Evolutionary conservation across 2,329 filamentous ascomycete genomes (phyloP), one percentile per base, ranked within the genome.

Genomic region (Neopestalotiopsis rosae): DNA sequence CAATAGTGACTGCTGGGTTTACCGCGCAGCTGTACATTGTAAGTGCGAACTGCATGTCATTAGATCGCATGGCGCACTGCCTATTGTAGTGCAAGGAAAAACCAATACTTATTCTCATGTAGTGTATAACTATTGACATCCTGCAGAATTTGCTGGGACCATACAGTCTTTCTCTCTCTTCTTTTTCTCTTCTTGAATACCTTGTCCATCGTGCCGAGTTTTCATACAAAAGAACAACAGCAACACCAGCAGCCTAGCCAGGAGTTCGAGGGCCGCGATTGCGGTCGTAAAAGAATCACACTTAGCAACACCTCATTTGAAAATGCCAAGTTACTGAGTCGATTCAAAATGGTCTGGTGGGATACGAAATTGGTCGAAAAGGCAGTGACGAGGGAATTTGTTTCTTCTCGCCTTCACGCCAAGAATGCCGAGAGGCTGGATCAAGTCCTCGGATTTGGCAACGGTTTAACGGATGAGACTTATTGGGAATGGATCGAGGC

Each of bases 401-500:
- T 94, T 71, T 85, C 87, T 65, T 88, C 88, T 56, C 88, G 92
- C 69, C 84, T 94, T 57, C 83, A 87, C 62, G 86, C 88, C 56
- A 85, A 89, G 70, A 91, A 92, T 78, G 84, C 89, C 72, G 83
- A 86, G 67, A 87, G 49, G 67, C 81, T 95, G 61, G 87, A 91
- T 74, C 82, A 83, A 56, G 88, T 89, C 9, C 82, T 93, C 61
- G 87, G 84, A 13, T 94, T 93, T 77, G 91, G 91, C 38, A 90
- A 90, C 73, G 89, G 88, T 67, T 79, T 88, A 68, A 94, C 91
- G 4, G 89, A 93, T 77, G 88, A 91, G 71, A 94, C 91, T 1
- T 94, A 94, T 77, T 90, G 92, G 83, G 91, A 94, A 76, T 94
- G 92, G 90, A 93, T 94, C 68, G 81, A 92, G 61, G 83, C 88